These are phyloP conservation scores for Eucalyptus polyanthemos DNA, from an alignment of 345 rosid species.

Conservation along the genomic window DNA sequence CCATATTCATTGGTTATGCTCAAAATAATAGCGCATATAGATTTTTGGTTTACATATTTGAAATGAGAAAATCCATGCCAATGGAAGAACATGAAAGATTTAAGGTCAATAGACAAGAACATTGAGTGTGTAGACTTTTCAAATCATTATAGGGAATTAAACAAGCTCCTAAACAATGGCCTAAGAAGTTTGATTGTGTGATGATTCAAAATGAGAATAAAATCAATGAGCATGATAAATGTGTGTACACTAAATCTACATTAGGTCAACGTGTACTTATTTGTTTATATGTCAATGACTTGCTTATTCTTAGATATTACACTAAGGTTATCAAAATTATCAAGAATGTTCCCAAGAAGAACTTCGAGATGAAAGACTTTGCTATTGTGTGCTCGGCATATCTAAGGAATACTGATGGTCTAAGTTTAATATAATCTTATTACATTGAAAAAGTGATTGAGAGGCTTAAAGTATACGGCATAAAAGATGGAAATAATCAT, in stretches of 20 bases:
- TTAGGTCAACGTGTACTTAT: not conserved
- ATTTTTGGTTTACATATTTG: too few species aligned
- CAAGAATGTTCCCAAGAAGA: not conserved
- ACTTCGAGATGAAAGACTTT: not conserved
- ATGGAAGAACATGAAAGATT: not conserved
- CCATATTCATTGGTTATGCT: too few species aligned
- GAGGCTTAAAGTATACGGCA: not conserved
- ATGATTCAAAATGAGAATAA: not conserved
- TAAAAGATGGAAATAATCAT: accelerated
- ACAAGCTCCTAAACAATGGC: not conserved
- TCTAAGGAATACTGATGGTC: too few species aligned
- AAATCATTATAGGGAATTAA: not conserved
- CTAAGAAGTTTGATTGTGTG: not conserved
- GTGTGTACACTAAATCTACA: not conserved
- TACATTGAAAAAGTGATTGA: not conserved
- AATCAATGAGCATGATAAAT: too few species aligned
- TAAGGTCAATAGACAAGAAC: not conserved
- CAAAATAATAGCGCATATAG: too few species aligned
- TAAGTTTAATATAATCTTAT: too few species aligned
- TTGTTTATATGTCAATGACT: too few species aligned
- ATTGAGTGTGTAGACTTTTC: not conserved
- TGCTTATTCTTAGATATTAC: not conserved
- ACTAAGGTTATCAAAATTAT: not conserved
- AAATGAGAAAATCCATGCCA: not conserved
- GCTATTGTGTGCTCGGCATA: not conserved